Base-by-base conservation (phyloP, 345 rosid species). In the Trapa bicornis region DNA sequence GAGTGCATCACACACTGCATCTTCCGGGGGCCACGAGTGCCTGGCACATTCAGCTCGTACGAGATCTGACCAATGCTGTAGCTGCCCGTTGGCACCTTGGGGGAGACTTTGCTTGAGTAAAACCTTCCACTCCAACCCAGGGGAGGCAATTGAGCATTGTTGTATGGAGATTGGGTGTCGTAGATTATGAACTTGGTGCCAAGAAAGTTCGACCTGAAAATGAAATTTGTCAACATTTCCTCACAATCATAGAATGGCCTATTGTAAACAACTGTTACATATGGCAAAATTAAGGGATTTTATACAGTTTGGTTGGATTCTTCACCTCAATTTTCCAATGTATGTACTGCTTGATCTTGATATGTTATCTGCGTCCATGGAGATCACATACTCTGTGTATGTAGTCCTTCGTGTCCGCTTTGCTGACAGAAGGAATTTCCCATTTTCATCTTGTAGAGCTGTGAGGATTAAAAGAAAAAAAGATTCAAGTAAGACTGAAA, bases 1-100 rank as follows among this genome's bases (percentile, higher is more conserved):
- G 85, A 78, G 61, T 81, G 82, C 85, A 81, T 81, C 54, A 68
- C 67, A 41, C 85, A 81, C 66, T 81, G 82, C 82, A 81, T 81
- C 73, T 79, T 81, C 29, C 85, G 77, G 14, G 85, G 85, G 33
- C 85, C 85, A 68, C 85, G 71, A 7, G 85, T 78, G 41, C 82
- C 85, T 37, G 79, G 77, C 67, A 81, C 85, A 37, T 81, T 81
- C 68, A 81, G 77, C 74, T 81, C 85, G 39, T 78, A 81, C 4
- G 80, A 68, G 61, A 81, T 78, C 68, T 79, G 79, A 47, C 80
- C 79, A 57, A 81, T 75, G 75, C 79, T 81, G 71, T 76, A 81
- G 77, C 82, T 81, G 29, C 85, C 85, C 0, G 82, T 74, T 16
- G 85, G 85, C 58, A 81, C 80, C 68, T 78, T 81, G 1, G 85